phyloP scores from a whole-genome alignment of 805 yeast species.

The Candida pseudofarinosa region DNA sequence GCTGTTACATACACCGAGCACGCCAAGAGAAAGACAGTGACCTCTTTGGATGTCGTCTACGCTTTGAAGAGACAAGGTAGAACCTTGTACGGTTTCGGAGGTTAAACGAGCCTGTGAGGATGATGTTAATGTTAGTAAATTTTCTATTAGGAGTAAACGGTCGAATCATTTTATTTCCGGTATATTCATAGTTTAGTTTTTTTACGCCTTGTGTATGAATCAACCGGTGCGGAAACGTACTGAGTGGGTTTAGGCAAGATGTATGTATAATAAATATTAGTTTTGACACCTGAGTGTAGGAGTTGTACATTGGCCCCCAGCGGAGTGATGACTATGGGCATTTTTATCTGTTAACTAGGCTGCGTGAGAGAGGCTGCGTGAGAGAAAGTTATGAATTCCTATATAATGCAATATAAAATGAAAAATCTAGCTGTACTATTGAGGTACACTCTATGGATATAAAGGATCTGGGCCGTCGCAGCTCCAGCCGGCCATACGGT shows the following conservation, averaged over 20 bases:
- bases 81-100: slow-evolving; percentile 99
- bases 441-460: background rate
- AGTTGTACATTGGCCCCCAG: no score
- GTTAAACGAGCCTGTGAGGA: slow-evolving; percentile 45
- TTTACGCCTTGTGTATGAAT: background rate
- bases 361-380: no score
- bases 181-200: background rate
- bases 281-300: background rate
- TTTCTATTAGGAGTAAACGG: background rate
- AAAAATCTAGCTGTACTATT: background rate
- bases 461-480: background rate
- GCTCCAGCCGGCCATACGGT: no score
- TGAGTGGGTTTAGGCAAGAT: background rate
- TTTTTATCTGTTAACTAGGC: no score
- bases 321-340: no score
- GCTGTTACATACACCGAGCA: slow-evolving; percentile 99
- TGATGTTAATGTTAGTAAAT: background rate
- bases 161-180: background rate
- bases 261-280: background rate
- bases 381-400: no score
- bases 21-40: slow-evolving; percentile 99
- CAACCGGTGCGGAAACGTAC: background rate
- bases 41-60: slow-evolving; percentile 97
- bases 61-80: slow-evolving; percentile 99
- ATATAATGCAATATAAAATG: background rate